phyloP scores from a whole-genome alignment of 345 rosid genomes.

The Combretum micranthum region DNA sequence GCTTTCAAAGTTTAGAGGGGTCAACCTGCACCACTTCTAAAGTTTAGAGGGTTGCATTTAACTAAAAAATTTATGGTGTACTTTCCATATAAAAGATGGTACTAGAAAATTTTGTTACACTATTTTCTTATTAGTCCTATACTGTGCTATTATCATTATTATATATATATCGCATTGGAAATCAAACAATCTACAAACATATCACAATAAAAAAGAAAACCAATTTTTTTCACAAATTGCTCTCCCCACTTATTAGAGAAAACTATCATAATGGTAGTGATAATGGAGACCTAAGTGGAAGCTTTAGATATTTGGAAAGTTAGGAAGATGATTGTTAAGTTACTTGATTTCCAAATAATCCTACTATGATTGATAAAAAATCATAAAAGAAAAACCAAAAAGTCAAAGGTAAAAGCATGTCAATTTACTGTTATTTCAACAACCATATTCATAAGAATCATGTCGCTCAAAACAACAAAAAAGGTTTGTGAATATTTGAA shows the following conservation, averaged over 20 bases:
- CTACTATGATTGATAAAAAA: background rate
- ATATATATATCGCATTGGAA: no score
- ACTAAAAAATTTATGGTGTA: no score
- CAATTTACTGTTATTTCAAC: background rate
- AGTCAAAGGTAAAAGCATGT: conserved; percentile 6
- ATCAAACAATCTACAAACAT: no score
- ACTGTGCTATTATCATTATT: no score
- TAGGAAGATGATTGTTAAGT: conserved; percentile 7
- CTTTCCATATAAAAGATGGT: no score
- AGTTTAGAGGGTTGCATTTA: no score
- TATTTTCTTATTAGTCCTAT: no score
- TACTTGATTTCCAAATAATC: conserved; percentile 2
- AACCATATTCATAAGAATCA: conserved; percentile 11
- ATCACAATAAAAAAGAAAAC: no score
- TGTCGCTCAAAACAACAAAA: background rate
- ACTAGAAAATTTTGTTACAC: no score
- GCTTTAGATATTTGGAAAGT: conserved; percentile 8
- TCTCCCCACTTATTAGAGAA: conserved; percentile 1
- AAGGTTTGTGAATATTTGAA: conserved; percentile 6
- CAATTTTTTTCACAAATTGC: background rate
- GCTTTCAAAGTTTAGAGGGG: no score
- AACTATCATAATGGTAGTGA: conserved; percentile 10
- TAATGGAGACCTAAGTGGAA: conserved; percentile 9
- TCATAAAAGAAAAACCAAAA: conserved; percentile 5
- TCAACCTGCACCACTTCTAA: no score